Evolutionary conservation across 2,329 filamentous ascomycete genomes (phyloP), one percentile per base, ranked within the genome.

Genomic region (Paecilomyces niveus): DNA sequence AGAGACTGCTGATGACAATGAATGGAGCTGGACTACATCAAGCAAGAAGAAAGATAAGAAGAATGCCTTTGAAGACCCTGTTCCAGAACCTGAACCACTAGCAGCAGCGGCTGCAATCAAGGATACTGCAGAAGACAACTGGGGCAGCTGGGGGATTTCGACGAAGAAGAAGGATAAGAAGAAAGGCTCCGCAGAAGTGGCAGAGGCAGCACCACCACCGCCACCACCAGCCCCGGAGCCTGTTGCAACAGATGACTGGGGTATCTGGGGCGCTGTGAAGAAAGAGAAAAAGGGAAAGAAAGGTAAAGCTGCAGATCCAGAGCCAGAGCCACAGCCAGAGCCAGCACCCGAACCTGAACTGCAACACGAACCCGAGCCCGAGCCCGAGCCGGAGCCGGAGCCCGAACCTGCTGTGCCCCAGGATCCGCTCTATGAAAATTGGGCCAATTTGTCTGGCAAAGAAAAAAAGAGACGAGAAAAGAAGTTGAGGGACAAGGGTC

Each of bases 41-140:
- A 56, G 59, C 15, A 71, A 67, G 51, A 67, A 70, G 55, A 72
- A 73, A 50, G 67, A 70, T 54, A 70, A 72, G 50, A 70, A 73
- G 57, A 75, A 73, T 58, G n/a, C 39, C 15, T n/a, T 45, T 45
- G 39, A 45, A 18, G 39, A 45, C 6, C n/a, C 39, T 4, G 39
- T 45, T 2, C 10, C 57, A 61, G 55, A 55, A 50, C 35, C 62
- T 52, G 60, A 56, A 22, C 53, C 56, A 11, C 45, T 63, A 13
- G 54, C 63, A 22, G 63, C 63, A 18, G 54, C 58, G 53, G 65
- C 1, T 21, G 39, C 21, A 45, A 18, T 18, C 18, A 45, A 45
- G n/a, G 39, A 18, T 29, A 29, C 26, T 45, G 39, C 39, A 21
- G 32, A 33, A 33, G 39, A 45, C 18, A 4, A 6, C 39, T 45